These are phyloP conservation scores for Pythium apleroticum DNA, from an alignment of 352 stramenopile genomes.

Conservation along the genomic window DNA sequence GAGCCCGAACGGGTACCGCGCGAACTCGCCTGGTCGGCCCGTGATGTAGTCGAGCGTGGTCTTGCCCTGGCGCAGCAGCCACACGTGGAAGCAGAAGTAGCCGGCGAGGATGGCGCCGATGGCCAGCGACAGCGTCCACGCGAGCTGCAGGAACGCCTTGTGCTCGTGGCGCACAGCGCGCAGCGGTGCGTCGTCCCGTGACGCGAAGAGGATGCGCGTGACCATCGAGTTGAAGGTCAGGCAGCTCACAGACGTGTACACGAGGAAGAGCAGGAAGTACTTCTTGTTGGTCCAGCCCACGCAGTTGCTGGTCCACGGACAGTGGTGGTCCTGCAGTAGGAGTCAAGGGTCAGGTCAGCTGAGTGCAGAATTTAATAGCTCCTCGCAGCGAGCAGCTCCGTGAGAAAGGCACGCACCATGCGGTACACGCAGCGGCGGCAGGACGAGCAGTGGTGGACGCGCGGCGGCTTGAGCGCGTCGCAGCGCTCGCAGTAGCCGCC, in stretches of 20 bases:
- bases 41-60: slow-evolving; percentile 81
- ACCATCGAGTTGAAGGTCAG: slow-evolving; percentile 54
- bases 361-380: not conserved
- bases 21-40: slow-evolving; percentile 49
- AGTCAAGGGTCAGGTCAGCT: too few species aligned
- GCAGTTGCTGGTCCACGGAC: slow-evolving; percentile 84
- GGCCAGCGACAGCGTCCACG: slow-evolving; percentile 48
- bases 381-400: not conserved
- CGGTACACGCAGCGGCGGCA: slow-evolving; percentile 73
- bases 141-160: slow-evolving; percentile 40
- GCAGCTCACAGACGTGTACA: slow-evolving; percentile 73
- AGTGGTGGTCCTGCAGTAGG: slow-evolving; percentile 64
- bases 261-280: slow-evolving; percentile 76
- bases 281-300: slow-evolving; percentile 87
- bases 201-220: slow-evolving; percentile 30
- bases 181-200: slow-evolving; percentile 3
- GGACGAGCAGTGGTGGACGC: slow-evolving; percentile 79
- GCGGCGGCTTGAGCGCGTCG: slow-evolving; percentile 52
- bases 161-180: slow-evolving; percentile 13
- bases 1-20: slow-evolving; percentile 38
- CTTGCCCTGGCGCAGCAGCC: slow-evolving; percentile 55
- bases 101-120: slow-evolving; percentile 58
- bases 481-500: slow-evolving; percentile 79
- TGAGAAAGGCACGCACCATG: slow-evolving; percentile 40
- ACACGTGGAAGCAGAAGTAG: slow-evolving; percentile 80